Conservation (phyloP, 768 basidiomycete genomes). For the Xanthoconium stramineum region DNA sequence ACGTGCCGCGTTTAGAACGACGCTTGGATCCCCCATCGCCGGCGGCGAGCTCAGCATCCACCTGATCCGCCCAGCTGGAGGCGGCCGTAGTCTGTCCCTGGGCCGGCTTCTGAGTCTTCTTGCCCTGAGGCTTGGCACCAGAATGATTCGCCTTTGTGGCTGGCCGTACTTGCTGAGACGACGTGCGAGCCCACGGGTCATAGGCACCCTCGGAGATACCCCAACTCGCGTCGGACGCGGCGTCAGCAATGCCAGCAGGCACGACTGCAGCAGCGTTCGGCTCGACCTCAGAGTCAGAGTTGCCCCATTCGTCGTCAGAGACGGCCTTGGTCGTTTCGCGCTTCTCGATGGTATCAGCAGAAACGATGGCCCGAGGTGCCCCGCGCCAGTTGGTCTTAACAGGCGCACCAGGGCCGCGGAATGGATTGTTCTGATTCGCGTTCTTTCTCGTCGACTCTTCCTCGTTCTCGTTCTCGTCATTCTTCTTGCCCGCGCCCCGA, state of each 20-base stretch:
- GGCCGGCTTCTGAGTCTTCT: conserved; percentile 4
- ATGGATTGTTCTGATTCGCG: conserved; percentile 12
- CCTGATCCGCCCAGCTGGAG: conserved; percentile 29
- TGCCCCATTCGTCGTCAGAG: conserved; percentile 20
- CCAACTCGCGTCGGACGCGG: conserved; percentile 23
- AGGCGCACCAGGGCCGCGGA: conserved; percentile 30
- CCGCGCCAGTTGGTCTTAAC: conserved; percentile 33
- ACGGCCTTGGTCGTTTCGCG: conserved; percentile 15
- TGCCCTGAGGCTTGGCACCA: background rate
- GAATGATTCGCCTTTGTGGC: conserved; percentile 4
- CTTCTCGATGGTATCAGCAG: conserved; percentile 23
- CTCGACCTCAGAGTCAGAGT: conserved; percentile 15
- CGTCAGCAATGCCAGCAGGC: background rate
- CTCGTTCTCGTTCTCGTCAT: background rate
- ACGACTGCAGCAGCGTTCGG: conserved; percentile 2
- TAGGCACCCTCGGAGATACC: conserved; percentile 13
- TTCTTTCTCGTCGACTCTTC: background rate
- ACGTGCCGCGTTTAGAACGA: conserved; percentile 10
- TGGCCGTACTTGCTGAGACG: background rate
- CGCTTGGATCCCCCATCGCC: conserved; percentile 10
- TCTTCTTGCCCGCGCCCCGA: conserved; percentile 9
- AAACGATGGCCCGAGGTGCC: conserved; percentile 24
- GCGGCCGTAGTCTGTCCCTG: background rate
- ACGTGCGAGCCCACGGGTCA: conserved; percentile 21
- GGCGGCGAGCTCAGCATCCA: conserved; percentile 17